These are phyloP conservation scores for Multifurca ochricompacta DNA, from an alignment of 768 basidiomycete species.

Conservation along the genomic window DNA sequence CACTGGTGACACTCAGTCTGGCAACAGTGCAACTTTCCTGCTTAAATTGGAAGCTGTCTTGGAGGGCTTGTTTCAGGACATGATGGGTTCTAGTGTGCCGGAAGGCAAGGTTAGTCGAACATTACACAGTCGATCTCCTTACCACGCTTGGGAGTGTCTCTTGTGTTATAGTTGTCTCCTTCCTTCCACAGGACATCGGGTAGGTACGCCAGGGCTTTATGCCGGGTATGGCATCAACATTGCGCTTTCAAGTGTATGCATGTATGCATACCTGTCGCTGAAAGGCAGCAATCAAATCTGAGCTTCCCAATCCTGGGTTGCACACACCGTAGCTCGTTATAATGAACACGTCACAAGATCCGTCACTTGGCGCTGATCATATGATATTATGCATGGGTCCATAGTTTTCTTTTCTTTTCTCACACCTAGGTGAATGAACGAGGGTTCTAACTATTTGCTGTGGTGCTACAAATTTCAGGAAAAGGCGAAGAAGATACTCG, in stretches of 20 bases:
- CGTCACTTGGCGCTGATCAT: slow-evolving; percentile 26
- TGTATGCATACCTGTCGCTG: background rate
- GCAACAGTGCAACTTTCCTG: slow-evolving; percentile 77
- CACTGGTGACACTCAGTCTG: slow-evolving; percentile 49
- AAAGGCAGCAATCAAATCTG: slow-evolving; percentile 7
- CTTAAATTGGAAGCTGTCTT: slow-evolving; percentile 86
- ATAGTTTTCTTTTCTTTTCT: slow-evolving; percentile 26
- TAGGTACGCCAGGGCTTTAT: slow-evolving; percentile 11
- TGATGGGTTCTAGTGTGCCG: slow-evolving; percentile 51
- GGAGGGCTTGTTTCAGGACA: slow-evolving; percentile 83
- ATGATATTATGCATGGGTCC: slow-evolving; percentile 22
- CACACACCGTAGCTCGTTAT: slow-evolving; percentile 20
- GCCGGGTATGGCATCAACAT: slow-evolving; percentile 6
- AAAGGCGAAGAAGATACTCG: slow-evolving; percentile 94
- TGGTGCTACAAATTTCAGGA: slow-evolving; percentile 55
- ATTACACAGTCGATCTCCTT: slow-evolving; percentile 13
- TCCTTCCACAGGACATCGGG: slow-evolving; percentile 7
- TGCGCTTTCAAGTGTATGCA: slow-evolving; percentile 13
- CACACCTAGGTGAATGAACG: slow-evolving; percentile 34
- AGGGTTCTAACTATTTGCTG: slow-evolving; percentile 24
- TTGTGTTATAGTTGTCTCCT: slow-evolving; percentile 11
- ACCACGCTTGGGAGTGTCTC: slow-evolving; percentile 10
- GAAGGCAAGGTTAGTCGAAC: slow-evolving; percentile 79
- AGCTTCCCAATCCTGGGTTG: slow-evolving; percentile 13
- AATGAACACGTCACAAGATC: slow-evolving; percentile 17